phyloP scores from a whole-genome alignment of 305 asterid genomes.

The Fraxinus dipetala region DNA sequence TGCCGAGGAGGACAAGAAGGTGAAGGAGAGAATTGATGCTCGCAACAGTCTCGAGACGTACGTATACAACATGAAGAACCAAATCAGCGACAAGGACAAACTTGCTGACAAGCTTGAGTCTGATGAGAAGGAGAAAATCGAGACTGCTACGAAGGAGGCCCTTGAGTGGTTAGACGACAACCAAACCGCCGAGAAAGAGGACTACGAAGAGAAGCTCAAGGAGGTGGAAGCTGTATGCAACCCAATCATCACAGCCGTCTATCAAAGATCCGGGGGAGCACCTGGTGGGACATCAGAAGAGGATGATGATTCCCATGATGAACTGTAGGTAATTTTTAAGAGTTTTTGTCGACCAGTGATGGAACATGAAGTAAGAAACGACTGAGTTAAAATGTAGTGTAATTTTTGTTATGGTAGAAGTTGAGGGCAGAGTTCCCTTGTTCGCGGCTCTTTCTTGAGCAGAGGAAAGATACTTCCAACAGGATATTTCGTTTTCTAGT shows the following conservation, averaged over 20 bases:
- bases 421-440: not conserved
- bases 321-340: not conserved
- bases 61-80: conserved; percentile 1
- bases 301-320: conserved; percentile 2
- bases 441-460: not conserved
- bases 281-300: conserved; percentile 23
- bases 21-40: conserved; percentile 10
- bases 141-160: conserved; percentile 50
- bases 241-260: conserved; percentile 53
- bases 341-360: not conserved
- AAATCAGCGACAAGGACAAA: conserved; percentile 6
- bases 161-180: conserved; percentile 55
- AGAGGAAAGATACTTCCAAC: not conserved
- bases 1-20: conserved; percentile 56
- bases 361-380: not conserved
- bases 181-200: conserved; percentile 42
- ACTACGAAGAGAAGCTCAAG: conserved; percentile 2
- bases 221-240: conserved; percentile 42
- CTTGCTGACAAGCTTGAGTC: conserved; percentile 26
- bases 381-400: not conserved
- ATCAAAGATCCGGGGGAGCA: conserved; percentile 55
- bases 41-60: conserved; percentile 1
- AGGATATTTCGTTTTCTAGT: not conserved
- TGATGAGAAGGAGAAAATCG: conserved; percentile 55
- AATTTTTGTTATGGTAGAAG: not conserved